Conservation (phyloP, 2,329 filamentous ascomycete species). For the Verticillium dahliae region DNA sequence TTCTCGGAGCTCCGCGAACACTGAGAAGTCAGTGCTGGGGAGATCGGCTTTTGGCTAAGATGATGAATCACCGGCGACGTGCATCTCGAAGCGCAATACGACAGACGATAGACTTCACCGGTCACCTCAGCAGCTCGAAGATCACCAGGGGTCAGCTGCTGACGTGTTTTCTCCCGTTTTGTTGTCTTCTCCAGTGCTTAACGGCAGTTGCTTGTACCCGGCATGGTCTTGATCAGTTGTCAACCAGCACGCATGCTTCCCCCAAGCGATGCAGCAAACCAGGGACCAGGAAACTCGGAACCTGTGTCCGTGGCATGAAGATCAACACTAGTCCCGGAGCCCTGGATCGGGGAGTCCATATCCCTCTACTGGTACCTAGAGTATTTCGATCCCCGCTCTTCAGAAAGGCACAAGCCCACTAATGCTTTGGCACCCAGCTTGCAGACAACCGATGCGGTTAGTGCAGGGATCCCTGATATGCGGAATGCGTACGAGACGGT, state of each 20-base stretch:
- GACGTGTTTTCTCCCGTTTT: not conserved
- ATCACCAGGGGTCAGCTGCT: not conserved
- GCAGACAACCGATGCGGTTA: not conserved
- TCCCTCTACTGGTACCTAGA: too few species aligned
- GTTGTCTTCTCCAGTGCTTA: not conserved
- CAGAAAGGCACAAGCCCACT: not conserved
- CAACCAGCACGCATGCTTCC: too few species aligned
- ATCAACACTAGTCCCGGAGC: too few species aligned
- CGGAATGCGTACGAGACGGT: not conserved
- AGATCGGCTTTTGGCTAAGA: too few species aligned
- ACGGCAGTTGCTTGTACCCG: not conserved
- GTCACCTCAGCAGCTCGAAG: not conserved
- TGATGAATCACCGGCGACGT: too few species aligned
- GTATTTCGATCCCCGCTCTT: not conserved
- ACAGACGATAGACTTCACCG: not conserved
- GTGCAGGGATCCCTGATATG: not conserved
- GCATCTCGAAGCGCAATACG: not conserved
- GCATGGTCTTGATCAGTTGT: too few species aligned
- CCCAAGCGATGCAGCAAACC: too few species aligned
- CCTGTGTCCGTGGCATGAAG: too few species aligned
- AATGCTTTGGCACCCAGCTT: not conserved
- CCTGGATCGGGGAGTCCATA: too few species aligned
- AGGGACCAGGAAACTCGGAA: too few species aligned
- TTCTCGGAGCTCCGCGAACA: not conserved
- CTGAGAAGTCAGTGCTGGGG: not conserved